These are phyloP conservation scores for Misopates orontium DNA, from an alignment of 257 asterid species.

Conservation along the genomic window DNA sequence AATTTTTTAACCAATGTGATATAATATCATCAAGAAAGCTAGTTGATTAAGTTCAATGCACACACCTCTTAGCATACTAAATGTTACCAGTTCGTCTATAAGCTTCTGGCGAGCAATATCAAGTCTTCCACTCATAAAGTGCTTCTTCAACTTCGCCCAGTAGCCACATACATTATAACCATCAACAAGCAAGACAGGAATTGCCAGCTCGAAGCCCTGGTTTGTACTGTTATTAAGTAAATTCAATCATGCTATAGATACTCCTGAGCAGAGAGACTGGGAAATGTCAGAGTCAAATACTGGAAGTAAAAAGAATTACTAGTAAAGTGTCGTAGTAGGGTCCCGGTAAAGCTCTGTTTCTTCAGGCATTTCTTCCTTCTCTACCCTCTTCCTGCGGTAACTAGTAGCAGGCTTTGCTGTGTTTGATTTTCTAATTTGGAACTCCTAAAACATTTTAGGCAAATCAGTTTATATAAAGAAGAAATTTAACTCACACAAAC, in stretches of 20 bases:
- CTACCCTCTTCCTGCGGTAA: slow-evolving; percentile 80
- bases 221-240: slow-evolving; percentile 55
- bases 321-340: slow-evolving; percentile 78
- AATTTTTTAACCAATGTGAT: too few species aligned
- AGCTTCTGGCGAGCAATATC: slow-evolving; percentile 97
- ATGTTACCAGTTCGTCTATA: slow-evolving; percentile 79
- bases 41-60: too few species aligned
- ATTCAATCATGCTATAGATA: slow-evolving; percentile 18
- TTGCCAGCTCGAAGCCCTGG: slow-evolving; percentile 74
- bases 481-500: slow-evolving; percentile 11
- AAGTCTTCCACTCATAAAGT: slow-evolving; percentile 77
- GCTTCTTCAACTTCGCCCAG: slow-evolving; percentile 94
- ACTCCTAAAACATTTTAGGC: slow-evolving; percentile 50
- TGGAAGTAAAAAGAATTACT: slow-evolving; percentile 48
- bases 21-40: too few species aligned
- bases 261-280: slow-evolving; percentile 20
- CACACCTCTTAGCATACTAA: slow-evolving; percentile 88
- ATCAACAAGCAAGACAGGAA: slow-evolving; percentile 94
- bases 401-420: slow-evolving; percentile 83
- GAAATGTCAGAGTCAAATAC: slow-evolving; percentile 31
- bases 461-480: slow-evolving; percentile 27
- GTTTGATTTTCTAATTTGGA: slow-evolving; percentile 59
- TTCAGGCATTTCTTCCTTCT: slow-evolving; percentile 81
- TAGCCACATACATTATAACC: slow-evolving; percentile 97
- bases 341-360: slow-evolving; percentile 75